Conservation (phyloP, 106 monocot genomes). For the Vanilla planifolia region DNA sequence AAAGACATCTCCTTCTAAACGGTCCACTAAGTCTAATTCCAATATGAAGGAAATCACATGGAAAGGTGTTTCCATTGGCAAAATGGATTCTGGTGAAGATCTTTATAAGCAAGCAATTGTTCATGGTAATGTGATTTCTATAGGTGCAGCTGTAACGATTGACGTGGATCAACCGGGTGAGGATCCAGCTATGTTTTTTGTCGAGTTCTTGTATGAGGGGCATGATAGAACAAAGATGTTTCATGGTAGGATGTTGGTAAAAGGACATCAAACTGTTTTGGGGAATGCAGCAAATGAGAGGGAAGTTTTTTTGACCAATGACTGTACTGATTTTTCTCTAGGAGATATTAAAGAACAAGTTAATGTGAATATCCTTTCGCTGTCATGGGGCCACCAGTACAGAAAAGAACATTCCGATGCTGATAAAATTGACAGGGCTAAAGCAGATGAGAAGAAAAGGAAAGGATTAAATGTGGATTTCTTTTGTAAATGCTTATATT, state of each 20-base stretch:
- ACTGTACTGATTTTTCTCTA: constrained; percentile 76
- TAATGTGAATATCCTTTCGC: constrained; percentile 41
- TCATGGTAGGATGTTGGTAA: constrained; percentile 66
- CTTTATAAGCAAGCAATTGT: constrained; percentile 58
- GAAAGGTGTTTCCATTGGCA: constrained; percentile 44
- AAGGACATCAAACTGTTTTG: constrained; percentile 70
- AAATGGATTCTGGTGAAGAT: constrained; percentile 50
- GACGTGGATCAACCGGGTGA: constrained; percentile 47
- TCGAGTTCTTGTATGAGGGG: constrained; percentile 85
- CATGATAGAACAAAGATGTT: constrained; percentile 58
- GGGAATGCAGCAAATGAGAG: constrained; percentile 91
- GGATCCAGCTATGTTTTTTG: constrained; percentile 26
- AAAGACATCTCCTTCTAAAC: constrained; percentile 18
- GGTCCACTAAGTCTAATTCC: constrained; percentile 19
- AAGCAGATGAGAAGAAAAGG: constrained; percentile 79
- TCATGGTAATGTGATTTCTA: constrained; percentile 37
- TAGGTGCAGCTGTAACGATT: constrained; percentile 46
- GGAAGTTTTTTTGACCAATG: constrained; percentile 80
- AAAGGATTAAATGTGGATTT: constrained; percentile 75
- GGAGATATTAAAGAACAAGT: constrained; percentile 60
- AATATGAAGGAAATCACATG: constrained; percentile 45
- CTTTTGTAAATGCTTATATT: constrained; percentile 85
- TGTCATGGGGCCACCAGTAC: constrained; percentile 66
- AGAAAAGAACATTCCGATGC: constrained; percentile 54
- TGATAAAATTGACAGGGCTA: constrained; percentile 49